Conservation (phyloP, 2,329 filamentous ascomycete species). For the Arthrobotrys pseudoclavata region DNA sequence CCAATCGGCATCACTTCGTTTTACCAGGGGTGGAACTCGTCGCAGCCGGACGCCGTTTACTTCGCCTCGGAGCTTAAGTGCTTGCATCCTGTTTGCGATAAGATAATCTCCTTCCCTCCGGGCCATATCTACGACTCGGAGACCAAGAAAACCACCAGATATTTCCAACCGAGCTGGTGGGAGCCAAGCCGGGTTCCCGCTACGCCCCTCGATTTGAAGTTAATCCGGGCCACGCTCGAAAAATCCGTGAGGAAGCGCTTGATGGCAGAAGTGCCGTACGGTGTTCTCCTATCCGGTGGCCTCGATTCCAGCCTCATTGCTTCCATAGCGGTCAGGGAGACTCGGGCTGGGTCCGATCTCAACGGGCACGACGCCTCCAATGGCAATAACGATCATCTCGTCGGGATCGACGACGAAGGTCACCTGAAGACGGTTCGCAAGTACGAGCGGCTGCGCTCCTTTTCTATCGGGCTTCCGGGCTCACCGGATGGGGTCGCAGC, state of each 20-base stretch:
- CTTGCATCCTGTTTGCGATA: slow-evolving; percentile 91
- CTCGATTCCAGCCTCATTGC: slow-evolving; percentile 96
- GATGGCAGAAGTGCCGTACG: slow-evolving; percentile 99
- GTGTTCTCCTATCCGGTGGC: slow-evolving; percentile 93
- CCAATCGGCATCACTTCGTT: slow-evolving; percentile 97
- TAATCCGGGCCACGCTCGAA: slow-evolving; percentile 85
- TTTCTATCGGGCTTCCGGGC: slow-evolving; percentile 95
- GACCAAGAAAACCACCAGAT: slow-evolving; percentile 85
- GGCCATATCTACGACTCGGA: slow-evolving; percentile 96
- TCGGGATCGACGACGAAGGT: slow-evolving; percentile 94
- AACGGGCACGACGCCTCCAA: slow-evolving; percentile 68
- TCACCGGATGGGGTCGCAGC: slow-evolving; percentile 94
- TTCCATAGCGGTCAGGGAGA: slow-evolving; percentile 94
- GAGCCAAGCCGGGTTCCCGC: slow-evolving; percentile 83
- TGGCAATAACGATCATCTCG: slow-evolving; percentile 75
- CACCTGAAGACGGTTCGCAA: slow-evolving; percentile 89
- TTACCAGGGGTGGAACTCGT: slow-evolving; percentile 91
- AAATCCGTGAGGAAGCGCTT: slow-evolving; percentile 93
- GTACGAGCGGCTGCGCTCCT: slow-evolving; percentile 95
- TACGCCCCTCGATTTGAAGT: slow-evolving; percentile 84
- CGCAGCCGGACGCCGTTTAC: slow-evolving; percentile 86
- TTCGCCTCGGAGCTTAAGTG: slow-evolving; percentile 98
- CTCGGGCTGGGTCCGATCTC: slow-evolving; percentile 76
- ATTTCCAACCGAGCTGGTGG: slow-evolving; percentile 94
- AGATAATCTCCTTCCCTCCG: slow-evolving; percentile 92